Percentiles rank a stretch among this genome's conserved stretches.
Conservation (phyloP, 345 rosid genomes). For the Ceriops zippeliana region DNA sequence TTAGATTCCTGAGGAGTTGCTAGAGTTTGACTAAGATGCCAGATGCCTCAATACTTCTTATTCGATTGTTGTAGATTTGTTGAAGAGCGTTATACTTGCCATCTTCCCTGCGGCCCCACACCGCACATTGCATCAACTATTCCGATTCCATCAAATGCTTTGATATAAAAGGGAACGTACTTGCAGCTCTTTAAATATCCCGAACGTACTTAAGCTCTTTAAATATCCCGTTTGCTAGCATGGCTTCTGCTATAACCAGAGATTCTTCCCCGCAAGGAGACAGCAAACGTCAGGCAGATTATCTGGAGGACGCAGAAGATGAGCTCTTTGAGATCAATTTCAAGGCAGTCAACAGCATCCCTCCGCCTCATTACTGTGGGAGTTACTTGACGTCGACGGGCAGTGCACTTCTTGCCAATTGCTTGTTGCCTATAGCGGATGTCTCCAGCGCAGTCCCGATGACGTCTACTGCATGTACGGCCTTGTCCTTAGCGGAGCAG, state of each 20-base stretch:
- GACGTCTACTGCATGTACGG: conserved; percentile 13
- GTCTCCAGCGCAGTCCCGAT: conserved; percentile 44
- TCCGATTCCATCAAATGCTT: neutral
- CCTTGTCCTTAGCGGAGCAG: conserved; percentile 18
- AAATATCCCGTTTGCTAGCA: neutral
- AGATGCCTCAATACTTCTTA: too few relatives aligned
- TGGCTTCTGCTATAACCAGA: conserved; percentile 27
- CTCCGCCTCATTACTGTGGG: conserved; percentile 39
- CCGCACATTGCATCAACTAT: neutral
- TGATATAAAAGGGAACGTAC: too few relatives aligned
- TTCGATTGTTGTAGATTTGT: conserved; percentile 36
- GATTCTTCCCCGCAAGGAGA: neutral
- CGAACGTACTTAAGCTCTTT: too few relatives aligned
- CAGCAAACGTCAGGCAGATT: neutral
- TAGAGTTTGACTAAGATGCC: neutral
- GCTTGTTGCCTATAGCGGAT: conserved; percentile 40
- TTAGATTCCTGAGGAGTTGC: neutral
- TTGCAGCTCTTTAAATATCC: too few relatives aligned
- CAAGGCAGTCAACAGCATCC: conserved; percentile 35
- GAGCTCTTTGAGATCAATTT: conserved; percentile 50
- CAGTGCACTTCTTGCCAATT: conserved; percentile 44
- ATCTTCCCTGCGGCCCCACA: conserved; percentile 13
- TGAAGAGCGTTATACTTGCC: conserved; percentile 44
- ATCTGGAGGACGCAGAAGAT: conserved; percentile 26
- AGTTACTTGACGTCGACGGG: conserved; percentile 30